A percentile compares a stretch with the other conserved stretches of the same genome.
Conservation (phyloP, 2,329 filamentous ascomycete species). For the Fusarium poae region DNA sequence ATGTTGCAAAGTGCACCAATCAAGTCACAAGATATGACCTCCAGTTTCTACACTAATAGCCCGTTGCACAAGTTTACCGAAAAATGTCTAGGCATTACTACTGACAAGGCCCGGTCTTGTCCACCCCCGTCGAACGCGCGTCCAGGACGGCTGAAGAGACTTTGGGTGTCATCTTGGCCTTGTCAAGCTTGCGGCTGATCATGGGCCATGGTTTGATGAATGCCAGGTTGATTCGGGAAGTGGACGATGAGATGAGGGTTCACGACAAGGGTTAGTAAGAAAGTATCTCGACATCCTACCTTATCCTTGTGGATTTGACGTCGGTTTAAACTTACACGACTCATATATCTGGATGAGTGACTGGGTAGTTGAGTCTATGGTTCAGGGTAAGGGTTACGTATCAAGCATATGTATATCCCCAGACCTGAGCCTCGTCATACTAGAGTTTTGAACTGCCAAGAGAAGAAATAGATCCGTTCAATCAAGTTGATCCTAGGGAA, state of each 20-base stretch:
- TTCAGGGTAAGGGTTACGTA: slow-evolving; percentile 16
- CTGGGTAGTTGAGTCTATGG: slow-evolving; percentile 9
- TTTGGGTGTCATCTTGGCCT: slow-evolving; percentile 7
- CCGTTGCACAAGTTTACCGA: slow-evolving; percentile 26
- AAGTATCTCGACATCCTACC: slow-evolving; percentile 1
- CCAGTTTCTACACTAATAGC: slow-evolving; percentile 13
- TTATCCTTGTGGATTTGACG: slow-evolving; percentile 8
- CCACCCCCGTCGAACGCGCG: slow-evolving; percentile 41
- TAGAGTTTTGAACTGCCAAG: slow-evolving; percentile 12
- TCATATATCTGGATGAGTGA: slow-evolving; percentile 6
- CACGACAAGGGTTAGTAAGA: not conserved
- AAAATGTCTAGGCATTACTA: slow-evolving; percentile 30
- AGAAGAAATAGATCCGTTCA: slow-evolving; percentile 22
- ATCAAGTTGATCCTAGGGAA: slow-evolving; percentile 19
- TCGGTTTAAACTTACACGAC: slow-evolving; percentile 5
- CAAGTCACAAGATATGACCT: not conserved
- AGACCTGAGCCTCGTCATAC: slow-evolving; percentile 21
- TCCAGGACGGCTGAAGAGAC: slow-evolving; percentile 23
- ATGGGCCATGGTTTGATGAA: not conserved
- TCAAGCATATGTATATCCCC: slow-evolving; percentile 13
- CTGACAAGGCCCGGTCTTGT: slow-evolving; percentile 22
- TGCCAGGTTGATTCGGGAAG: slow-evolving; percentile 13
- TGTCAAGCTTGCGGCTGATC: slow-evolving; percentile 7
- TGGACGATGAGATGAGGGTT: slow-evolving; percentile 8
- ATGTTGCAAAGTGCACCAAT: slow-evolving; percentile 7